Evolutionary conservation across 148 eudicot species (phyloP), one percentile per base, ranked within the genome.

Genomic region (Dysphania ambrosioides): DNA sequence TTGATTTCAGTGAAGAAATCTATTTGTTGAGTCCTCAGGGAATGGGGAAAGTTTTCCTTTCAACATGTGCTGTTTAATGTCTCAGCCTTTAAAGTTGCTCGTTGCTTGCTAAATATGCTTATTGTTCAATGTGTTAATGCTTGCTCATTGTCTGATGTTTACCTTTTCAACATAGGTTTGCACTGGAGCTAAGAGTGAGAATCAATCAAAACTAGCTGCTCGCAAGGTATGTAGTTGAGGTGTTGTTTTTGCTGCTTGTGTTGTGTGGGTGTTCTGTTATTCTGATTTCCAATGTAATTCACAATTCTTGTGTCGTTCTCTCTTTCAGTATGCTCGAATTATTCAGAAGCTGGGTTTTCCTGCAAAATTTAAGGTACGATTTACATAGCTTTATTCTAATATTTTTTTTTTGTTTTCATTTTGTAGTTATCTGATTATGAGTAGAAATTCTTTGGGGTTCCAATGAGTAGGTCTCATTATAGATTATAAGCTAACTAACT

Each of bases 111-210:
- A 47, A 47, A 15, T 59, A 27, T 59, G 16, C 2, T 5, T 26
- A 59, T 10, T 21, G 18, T 11, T 59, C 15, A 4, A 59, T 27
- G 63, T 10, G 16, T 11, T 59, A 66, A 64, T 72, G 18, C 70
- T 51, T 66, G 21, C 44, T 36, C 23, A 26, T 72, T 24, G 1
- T 32, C 55, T 68, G 65, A 56, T 61, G 8, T 23, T 41, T 57
- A 24, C 41, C 36, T 42, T 58, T 9, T 40, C 40, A 47, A 47
- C 53, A 19, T 80, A 90, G 96, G 97, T 91, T 53, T 90, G 97
- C 70, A 91, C 97, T 6, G 97, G 97, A 67, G 97, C 97, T 68
- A 91, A 91, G 85, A 91, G 97, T 66, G 97, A 91, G 75, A 82
- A 85, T 12, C 93, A 91, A 55, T 89, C 97, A 21, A 89, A 87